Percentiles rank a stretch among this genome's conserved stretches.
These are phyloP conservation scores for Calonectria hongkongensis DNA, from an alignment of 2,329 filamentous ascomycete genomes.

Conservation along the genomic window DNA sequence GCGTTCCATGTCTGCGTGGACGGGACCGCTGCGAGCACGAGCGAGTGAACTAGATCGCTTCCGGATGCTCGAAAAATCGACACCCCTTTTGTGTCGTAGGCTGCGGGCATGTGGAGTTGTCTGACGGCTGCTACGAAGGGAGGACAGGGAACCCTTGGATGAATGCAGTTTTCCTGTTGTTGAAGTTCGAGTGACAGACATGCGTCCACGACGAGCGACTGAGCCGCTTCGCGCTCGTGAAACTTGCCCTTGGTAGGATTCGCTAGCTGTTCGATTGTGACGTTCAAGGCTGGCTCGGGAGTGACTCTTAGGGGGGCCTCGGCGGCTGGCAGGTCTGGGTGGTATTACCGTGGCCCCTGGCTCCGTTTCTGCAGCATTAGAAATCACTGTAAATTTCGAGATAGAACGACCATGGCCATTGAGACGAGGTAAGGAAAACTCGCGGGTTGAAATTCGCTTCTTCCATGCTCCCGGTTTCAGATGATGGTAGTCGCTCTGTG, in stretches of 20 bases:
- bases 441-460: slow-evolving; percentile 76
- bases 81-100: slow-evolving; percentile 70
- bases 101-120: slow-evolving; percentile 64
- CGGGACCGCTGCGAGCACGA: slow-evolving; percentile 46
- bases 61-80: slow-evolving; percentile 72
- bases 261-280: slow-evolving; percentile 59
- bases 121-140: slow-evolving; percentile 68
- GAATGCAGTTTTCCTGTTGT: slow-evolving; percentile 58
- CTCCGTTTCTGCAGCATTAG: slow-evolving; percentile 73
- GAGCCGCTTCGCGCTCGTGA: slow-evolving; percentile 61
- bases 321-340: slow-evolving; percentile 80
- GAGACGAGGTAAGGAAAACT: slow-evolving; percentile 70
- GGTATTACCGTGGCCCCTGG: slow-evolving; percentile 85
- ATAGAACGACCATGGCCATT: slow-evolving; percentile 72
- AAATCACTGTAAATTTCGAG: slow-evolving; percentile 80
- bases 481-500: slow-evolving; percentile 93
- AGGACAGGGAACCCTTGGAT: slow-evolving; percentile 67
- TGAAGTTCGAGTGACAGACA: slow-evolving; percentile 55
- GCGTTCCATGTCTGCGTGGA: slow-evolving; percentile 49
- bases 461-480: slow-evolving; percentile 75
- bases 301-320: slow-evolving; percentile 72
- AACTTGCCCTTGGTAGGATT: slow-evolving; percentile 53
- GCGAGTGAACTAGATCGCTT: slow-evolving; percentile 60
- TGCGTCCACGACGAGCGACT: slow-evolving; percentile 56
- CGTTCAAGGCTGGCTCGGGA: slow-evolving; percentile 83